phyloP scores from a whole-genome alignment of 306 rosid species.

The Medicago lupulina region DNA sequence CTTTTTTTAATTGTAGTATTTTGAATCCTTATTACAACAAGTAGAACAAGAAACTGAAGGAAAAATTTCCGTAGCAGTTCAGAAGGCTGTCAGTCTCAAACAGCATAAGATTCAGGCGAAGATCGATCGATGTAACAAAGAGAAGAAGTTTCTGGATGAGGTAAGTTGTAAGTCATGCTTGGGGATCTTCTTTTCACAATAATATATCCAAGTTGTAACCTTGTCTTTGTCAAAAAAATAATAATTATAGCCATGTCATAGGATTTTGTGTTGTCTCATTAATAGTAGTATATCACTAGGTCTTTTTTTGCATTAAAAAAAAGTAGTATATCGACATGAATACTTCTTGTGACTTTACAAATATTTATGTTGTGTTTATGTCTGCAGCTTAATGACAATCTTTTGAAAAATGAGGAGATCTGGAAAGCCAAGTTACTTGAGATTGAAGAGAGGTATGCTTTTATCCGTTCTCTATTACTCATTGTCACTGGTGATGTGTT shows the following conservation, averaged over 20 bases:
- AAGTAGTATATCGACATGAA: slow-evolving; percentile 1
- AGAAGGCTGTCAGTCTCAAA: slow-evolving; percentile 71
- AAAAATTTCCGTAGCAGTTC: slow-evolving; percentile 70
- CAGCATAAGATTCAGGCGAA: slow-evolving; percentile 81
- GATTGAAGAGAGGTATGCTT: slow-evolving; percentile 77
- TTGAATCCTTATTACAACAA: slow-evolving; percentile 86
- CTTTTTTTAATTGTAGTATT: slow-evolving; percentile 65
- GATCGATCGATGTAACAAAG: slow-evolving; percentile 74
- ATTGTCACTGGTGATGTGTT: slow-evolving; percentile 13
- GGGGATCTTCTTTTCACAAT: slow-evolving; percentile 12
- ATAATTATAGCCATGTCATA: neutral
- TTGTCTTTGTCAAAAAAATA: neutral
- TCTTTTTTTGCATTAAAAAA: too few relatives aligned
- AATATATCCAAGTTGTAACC: slow-evolving; percentile 21
- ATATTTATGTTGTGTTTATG: slow-evolving; percentile 35
- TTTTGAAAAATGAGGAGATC: slow-evolving; percentile 76
- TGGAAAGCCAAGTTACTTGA: slow-evolving; percentile 74
- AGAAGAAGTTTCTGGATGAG: slow-evolving; percentile 83
- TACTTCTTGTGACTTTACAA: slow-evolving; percentile 15
- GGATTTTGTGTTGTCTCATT: slow-evolving; percentile 2
- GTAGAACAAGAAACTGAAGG: slow-evolving; percentile 83
- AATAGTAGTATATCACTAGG: neutral
- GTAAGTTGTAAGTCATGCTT: slow-evolving; percentile 51
- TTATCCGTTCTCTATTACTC: slow-evolving; percentile 4
- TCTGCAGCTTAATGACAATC: slow-evolving; percentile 90